Evolutionary conservation across 2,329 filamentous ascomycete genomes (phyloP).

Genomic region (Xylogone sp.): DNA sequence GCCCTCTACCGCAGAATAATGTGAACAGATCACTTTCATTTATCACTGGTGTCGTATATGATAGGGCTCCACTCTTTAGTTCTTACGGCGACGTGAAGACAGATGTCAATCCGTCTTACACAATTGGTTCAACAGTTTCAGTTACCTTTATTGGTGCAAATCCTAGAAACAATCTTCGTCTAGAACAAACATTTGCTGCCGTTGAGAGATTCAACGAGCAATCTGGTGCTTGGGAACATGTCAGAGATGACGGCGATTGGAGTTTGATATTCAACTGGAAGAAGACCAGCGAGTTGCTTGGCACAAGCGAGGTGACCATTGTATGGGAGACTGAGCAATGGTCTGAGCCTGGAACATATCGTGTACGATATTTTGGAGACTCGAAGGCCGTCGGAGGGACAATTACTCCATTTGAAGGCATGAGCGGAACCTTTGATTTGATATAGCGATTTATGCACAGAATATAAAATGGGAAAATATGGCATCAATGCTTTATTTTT

Average conservation of each 20-base stretch:
- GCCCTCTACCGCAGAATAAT: constrained; percentile 76
- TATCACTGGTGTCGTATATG: constrained; percentile 74
- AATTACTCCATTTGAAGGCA: constrained; percentile 67
- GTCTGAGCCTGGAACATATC: constrained; percentile 63
- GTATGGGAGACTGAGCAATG: constrained; percentile 72
- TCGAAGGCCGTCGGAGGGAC: constrained; percentile 60
- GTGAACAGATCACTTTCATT: constrained; percentile 72
- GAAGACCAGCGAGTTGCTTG: constrained; percentile 64
- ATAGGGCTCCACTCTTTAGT: constrained; percentile 62
- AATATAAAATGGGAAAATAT: not conserved
- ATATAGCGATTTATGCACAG: not conserved
- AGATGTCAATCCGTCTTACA: constrained; percentile 51
- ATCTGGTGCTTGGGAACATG: constrained; percentile 54
- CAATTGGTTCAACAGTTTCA: constrained; percentile 56
- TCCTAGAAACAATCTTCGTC: constrained; percentile 79
- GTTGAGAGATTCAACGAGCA: constrained; percentile 59
- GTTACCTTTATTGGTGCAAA: constrained; percentile 82
- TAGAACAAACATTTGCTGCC: constrained; percentile 73
- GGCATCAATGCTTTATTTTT: not conserved
- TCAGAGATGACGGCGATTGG: constrained; percentile 79
- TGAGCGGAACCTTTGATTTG: constrained; percentile 50
- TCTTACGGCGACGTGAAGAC: constrained; percentile 65
- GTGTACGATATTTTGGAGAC: constrained; percentile 82
- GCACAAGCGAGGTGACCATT: constrained; percentile 73
- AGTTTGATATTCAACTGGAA: constrained; percentile 77